phyloP scores from a whole-genome alignment of 2,329 filamentous ascomycete genomes.

The Setomelanomma holmii region DNA sequence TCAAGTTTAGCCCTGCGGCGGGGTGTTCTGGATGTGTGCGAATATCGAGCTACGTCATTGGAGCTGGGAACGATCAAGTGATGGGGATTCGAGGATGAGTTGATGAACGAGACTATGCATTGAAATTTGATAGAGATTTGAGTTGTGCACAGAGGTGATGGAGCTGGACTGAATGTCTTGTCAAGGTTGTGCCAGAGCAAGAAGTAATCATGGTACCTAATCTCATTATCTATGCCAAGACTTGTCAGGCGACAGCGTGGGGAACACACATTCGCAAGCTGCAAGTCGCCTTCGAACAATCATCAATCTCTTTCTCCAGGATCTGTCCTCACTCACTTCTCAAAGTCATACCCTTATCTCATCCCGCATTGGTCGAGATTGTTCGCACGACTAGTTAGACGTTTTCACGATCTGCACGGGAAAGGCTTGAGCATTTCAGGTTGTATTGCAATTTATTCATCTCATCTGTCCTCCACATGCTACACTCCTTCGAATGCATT shows the following conservation, averaged over 20 bases:
- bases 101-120: not conserved
- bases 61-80: not conserved
- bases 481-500: not conserved
- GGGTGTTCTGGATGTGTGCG: conserved; percentile 17
- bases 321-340: too few species aligned
- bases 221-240: conserved; percentile 31
- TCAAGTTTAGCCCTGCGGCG: conserved; percentile 30
- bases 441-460: not conserved
- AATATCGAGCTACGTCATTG: conserved; percentile 13
- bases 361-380: too few species aligned
- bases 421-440: too few species aligned
- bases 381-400: too few species aligned
- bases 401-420: too few species aligned
- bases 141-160: not conserved
- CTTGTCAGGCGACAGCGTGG: conserved; percentile 23
- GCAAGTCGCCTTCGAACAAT: too few species aligned
- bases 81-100: not conserved
- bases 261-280: conserved; percentile 7
- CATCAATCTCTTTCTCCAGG: too few species aligned
- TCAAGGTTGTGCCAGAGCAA: not conserved
- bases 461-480: not conserved
- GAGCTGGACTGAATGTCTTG: conserved; percentile 5
- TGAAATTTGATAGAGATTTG: not conserved
- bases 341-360: too few species aligned
- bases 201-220: conserved; percentile 26